Base-by-base conservation (phyloP, 1,284 basidiomycete species). In the Tausonia pullulans region DNA sequence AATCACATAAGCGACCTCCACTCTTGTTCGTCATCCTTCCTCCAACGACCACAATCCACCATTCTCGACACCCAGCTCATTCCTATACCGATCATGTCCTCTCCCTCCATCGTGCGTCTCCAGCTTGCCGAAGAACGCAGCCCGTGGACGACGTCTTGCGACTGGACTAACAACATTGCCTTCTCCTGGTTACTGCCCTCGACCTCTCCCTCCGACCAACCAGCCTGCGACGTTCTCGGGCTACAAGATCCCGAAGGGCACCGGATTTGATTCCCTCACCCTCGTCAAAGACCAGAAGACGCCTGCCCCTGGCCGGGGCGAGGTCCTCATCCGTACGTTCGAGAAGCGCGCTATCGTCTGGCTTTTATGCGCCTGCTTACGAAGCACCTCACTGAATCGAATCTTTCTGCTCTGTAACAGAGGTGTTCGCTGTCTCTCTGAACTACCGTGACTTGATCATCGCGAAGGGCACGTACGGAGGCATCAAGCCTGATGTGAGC, bases 391-490 rank as follows among this genome's bases (percentile, higher is more conserved):
- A 49, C 48, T 49, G 48, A 49, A 9, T 14, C 14, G 9, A 9
- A 8, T 49, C 48, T 49, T 55, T 9, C 53, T 58, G 14, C 44
- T 9, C 6, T 27, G 27, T 27, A 27, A 27, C 27, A 27, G 43
- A 46, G 39, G 56, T 58, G 9, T 11, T 6, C 13, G 60, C 60
- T 51, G 50, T 53, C 51, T 44, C 40, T 0, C 50, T 61, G 40
- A 52, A 61, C 50, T 61, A 53, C 51, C 27, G 60, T 3, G 60
- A 61, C 45, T 51, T 61, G 3, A 40, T 52, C 40, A 43, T 54
- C 51, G 51, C 50, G 50, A 41, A 11, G 13, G 50, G n/a, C 13
- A n/a, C 4, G 4, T 61, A 13, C 51, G 39, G 7, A 9, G 3
- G 6, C 10, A 43, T 3, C 14, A 27, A 5, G 4, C 10, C 11